Base-by-base conservation (phyloP, 768 basidiomycete species). In the Podaxis sp. region DNA sequence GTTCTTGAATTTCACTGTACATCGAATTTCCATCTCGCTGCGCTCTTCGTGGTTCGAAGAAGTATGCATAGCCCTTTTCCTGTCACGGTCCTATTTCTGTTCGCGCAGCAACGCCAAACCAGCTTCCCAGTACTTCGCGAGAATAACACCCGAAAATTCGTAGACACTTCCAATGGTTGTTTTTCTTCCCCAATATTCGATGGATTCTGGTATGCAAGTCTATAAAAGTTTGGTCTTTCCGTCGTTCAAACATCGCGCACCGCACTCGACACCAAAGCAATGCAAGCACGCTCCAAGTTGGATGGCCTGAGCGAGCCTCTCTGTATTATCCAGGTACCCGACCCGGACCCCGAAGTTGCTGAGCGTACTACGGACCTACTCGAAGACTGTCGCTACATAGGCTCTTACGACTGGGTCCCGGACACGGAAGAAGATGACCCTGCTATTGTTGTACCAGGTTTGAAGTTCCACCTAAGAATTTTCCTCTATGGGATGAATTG, bases 401-500 rank as follows among this genome's bases (percentile, higher is more conserved):
- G 81, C 3, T 86, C 85, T 0, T 87, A 86, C 67, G 84, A 81
- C 46, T 87, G 85, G 85, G 67, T 76, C 48, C 54, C 40, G 14
- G 23, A 23, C 4, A 23, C 38, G 21, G 67, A 67, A 18, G 73
- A 72, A 0, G 64, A 68, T 0, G 65, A 68, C 7, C 84, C 85
- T 0, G 81, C 82, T 2, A 84, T 87, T 54, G 74, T 80, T 48
- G 78, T 84, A 7, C 83, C 83, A 61, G 83, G 73, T 74, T 9
- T 32, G 63, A 4, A 53, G 44, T 16, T 7, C 9, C 32, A 25
- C 16, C 16, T 35, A 10, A 6, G 9, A 16, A 27, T 1, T 32
- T 16, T 3, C 25, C 28, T 27, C 7, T 32, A n/a, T 9, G 32
- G 35, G n/a, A 23, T 32, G 25, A 32, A 25, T 46, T 53, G 18